Percentiles rank a stretch among this genome's conserved stretches.
These are phyloP conservation scores for Medicago ruthenica DNA, from an alignment of 306 rosid genomes.

Conservation along the genomic window DNA sequence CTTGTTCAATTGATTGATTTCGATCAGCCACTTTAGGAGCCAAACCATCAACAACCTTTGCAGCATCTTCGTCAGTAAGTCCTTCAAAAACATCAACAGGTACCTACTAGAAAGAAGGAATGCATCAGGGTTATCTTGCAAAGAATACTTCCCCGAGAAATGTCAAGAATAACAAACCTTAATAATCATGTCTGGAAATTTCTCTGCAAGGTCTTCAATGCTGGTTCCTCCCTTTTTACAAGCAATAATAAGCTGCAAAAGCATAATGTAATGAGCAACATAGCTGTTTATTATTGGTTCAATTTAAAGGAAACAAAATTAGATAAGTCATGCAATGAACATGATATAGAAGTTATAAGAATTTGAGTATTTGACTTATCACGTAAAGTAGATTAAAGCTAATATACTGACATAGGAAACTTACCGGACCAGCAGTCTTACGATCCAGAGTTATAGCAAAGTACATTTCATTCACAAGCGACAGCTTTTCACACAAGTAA, in stretches of 20 bases:
- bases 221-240: constrained; percentile 99
- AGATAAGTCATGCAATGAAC: constrained; percentile 7
- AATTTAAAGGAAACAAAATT: constrained; percentile 15
- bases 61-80: constrained; percentile 92
- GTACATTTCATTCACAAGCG: constrained; percentile 98
- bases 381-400: constrained; percentile 29
- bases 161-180: constrained; percentile 62
- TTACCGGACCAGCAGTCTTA: constrained; percentile 89
- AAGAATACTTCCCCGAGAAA: constrained; percentile 31
- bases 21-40: constrained; percentile 81
- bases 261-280: constrained; percentile 41
- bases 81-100: constrained; percentile 94
- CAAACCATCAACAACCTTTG: constrained; percentile 97
- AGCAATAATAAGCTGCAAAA: constrained; percentile 84
- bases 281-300: neutral
- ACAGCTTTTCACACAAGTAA: constrained; percentile 82
- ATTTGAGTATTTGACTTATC: constrained; percentile 2
- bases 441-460: constrained; percentile 97
- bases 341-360: constrained; percentile 21
- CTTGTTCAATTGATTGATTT: constrained; percentile 88
- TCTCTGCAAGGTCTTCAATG: constrained; percentile 99
- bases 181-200: constrained; percentile 88
- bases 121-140: constrained; percentile 41
- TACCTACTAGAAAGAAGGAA: constrained; percentile 63
- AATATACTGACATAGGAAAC: constrained; percentile 46